These are phyloP conservation scores for Leccinum sublutescens DNA, from an alignment of 768 basidiomycete genomes.

Conservation along the genomic window DNA sequence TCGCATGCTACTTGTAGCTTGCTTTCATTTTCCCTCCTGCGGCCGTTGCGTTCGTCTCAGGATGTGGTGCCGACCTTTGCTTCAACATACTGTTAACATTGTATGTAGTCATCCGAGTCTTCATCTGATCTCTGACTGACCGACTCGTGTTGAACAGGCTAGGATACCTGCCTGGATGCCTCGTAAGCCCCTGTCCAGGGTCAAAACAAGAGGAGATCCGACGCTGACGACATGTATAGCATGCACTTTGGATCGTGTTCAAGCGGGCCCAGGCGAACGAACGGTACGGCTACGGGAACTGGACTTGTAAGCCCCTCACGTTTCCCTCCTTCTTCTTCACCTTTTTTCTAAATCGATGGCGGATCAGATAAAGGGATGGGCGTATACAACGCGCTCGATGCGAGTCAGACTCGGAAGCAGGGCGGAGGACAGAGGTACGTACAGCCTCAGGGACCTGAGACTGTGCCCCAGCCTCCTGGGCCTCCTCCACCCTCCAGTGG, in stretches of 20 bases:
- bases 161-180: slow-evolving; percentile 67
- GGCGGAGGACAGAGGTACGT: not conserved
- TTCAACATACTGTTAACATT: slow-evolving; percentile 77
- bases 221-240: slow-evolving; percentile 33
- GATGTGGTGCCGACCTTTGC: slow-evolving; percentile 80
- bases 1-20: slow-evolving; percentile 40
- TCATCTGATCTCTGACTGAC: not conserved
- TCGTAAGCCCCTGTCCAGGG: slow-evolving; percentile 32
- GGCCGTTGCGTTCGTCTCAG: slow-evolving; percentile 68
- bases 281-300: slow-evolving; percentile 26
- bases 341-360: not conserved
- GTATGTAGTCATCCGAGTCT: slow-evolving; percentile 41
- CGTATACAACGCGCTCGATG: slow-evolving; percentile 3
- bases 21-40: slow-evolving; percentile 79
- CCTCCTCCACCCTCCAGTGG: not conserved
- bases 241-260: slow-evolving; percentile 86
- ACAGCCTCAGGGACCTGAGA: not conserved
- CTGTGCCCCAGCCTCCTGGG: not conserved
- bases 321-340: no score
- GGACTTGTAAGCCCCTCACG: slow-evolving; percentile 21
- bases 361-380: slow-evolving; percentile 22
- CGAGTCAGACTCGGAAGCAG: not conserved
- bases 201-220: no score
- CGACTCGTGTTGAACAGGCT: slow-evolving; percentile 40
- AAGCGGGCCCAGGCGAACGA: slow-evolving; percentile 80